A percentile compares a stretch with the other conserved stretches of the same genome.
Conservation (phyloP, 169 alveolate genomes). For the Plasmodium billcollinsi region DNA sequence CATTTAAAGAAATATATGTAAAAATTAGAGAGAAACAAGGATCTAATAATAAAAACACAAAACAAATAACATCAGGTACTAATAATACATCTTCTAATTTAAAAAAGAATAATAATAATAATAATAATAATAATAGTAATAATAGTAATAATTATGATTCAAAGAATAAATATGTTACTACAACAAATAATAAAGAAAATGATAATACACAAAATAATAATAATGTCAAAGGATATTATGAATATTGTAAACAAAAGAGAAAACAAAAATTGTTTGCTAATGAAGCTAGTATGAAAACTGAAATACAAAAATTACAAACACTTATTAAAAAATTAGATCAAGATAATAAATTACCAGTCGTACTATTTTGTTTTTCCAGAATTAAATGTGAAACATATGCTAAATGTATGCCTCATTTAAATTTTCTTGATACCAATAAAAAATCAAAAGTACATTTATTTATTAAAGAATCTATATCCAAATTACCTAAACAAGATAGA, state of each 20-base stretch:
- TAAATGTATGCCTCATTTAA: slow-evolving; percentile 87
- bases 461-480: slow-evolving; percentile 88
- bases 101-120: slow-evolving; percentile 7
- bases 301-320: slow-evolving; percentile 88
- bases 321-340: slow-evolving; percentile 84
- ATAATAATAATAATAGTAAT: too few relatives aligned
- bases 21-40: slow-evolving; percentile 78
- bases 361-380: slow-evolving; percentile 95
- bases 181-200: not conserved
- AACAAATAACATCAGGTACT: not conserved
- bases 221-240: slow-evolving; percentile 37
- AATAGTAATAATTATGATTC: slow-evolving; percentile 5
- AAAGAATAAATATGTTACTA: slow-evolving; percentile 36
- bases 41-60: slow-evolving; percentile 70
- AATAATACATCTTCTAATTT: not conserved
- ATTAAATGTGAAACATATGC: slow-evolving; percentile 93
- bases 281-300: slow-evolving; percentile 84
- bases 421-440: slow-evolving; percentile 89
- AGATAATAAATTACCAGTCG: slow-evolving; percentile 95
- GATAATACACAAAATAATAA: not conserved
- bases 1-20: slow-evolving; percentile 77
- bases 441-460: slow-evolving; percentile 90
- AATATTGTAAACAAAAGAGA: slow-evolving; percentile 61
- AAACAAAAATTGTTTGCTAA: slow-evolving; percentile 36
- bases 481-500: slow-evolving; percentile 89